phyloP scores from a whole-genome alignment of 768 basidiomycete genomes.

The Russula brevipes region DNA sequence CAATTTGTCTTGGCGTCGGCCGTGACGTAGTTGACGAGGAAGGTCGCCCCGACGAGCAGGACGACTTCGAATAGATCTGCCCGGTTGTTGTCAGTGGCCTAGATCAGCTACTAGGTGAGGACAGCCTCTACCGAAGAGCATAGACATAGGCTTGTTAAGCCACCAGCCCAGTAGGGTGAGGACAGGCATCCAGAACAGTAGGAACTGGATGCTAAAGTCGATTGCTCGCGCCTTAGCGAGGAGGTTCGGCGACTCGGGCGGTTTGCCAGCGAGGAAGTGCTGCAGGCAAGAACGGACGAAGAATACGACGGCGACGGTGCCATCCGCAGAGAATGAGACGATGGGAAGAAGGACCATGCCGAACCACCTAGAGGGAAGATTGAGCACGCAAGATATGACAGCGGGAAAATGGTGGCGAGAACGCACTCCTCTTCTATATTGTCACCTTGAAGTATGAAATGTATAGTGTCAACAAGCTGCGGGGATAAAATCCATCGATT shows the following conservation, averaged over 20 bases:
- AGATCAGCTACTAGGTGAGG: constrained; percentile 12
- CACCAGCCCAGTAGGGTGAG: constrained; percentile 67
- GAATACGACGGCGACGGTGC: constrained; percentile 52
- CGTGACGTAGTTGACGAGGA: constrained; percentile 76
- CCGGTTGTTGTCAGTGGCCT: background rate
- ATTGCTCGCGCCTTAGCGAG: constrained; percentile 66
- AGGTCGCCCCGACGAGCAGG: constrained; percentile 58
- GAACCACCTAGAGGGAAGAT: constrained; percentile 49
- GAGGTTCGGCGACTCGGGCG: constrained; percentile 44
- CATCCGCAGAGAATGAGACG: constrained; percentile 71
- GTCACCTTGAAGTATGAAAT: constrained; percentile 42
- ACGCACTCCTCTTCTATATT: constrained; percentile 51
- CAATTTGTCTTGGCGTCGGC: constrained; percentile 77
- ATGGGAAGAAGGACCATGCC: constrained; percentile 67
- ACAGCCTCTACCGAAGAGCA: constrained; percentile 54
- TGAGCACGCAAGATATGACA: background rate
- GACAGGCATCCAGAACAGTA: constrained; percentile 75
- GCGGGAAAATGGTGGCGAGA: background rate
- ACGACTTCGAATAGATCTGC: constrained; percentile 69
- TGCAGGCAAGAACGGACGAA: constrained; percentile 45
- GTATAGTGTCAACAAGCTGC: constrained; percentile 62
- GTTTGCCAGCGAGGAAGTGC: constrained; percentile 34
- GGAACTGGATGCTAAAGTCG: constrained; percentile 74
- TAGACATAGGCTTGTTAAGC: constrained; percentile 50
- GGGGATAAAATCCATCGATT: background rate